Conservation (phyloP, 148 eudicot genomes). For the Silene conica region DNA sequence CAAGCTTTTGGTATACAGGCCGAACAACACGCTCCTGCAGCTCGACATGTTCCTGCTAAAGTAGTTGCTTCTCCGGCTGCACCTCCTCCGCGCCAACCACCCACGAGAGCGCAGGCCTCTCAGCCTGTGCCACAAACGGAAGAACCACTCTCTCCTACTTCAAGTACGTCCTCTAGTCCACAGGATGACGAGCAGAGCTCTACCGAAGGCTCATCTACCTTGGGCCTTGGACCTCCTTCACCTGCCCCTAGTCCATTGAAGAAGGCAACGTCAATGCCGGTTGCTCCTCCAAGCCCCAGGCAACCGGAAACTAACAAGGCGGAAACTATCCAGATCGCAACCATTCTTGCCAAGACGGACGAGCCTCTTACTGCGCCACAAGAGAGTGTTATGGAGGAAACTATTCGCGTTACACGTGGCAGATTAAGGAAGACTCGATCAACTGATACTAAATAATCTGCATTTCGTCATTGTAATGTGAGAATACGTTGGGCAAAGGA, state of each 20-base stretch:
- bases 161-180: constrained; percentile 48
- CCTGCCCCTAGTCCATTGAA: constrained; percentile 29
- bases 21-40: constrained; percentile 38
- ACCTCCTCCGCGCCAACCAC: constrained; percentile 29
- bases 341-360: constrained; percentile 32
- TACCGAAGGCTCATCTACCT: constrained; percentile 32
- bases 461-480: neutral
- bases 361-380: constrained; percentile 31
- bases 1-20: constrained; percentile 35
- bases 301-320: constrained; percentile 27
- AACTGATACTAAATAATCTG: constrained; percentile 24
- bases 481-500: neutral
- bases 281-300: constrained; percentile 28
- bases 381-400: constrained; percentile 62
- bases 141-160: constrained; percentile 56
- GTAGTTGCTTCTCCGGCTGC: constrained; percentile 5
- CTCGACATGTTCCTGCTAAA: constrained; percentile 33
- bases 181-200: constrained; percentile 30
- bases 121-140: constrained; percentile 25
- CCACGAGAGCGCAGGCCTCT: constrained; percentile 21
- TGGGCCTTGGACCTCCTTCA: constrained; percentile 26
- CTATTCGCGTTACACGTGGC: constrained; percentile 52
- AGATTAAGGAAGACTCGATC: constrained; percentile 66
- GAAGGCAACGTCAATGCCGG: constrained; percentile 33
- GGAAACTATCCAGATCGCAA: constrained; percentile 39